These are phyloP conservation scores for Helicostylum pulchrum DNA, from an alignment of 192 early-diverging fungal species.

Conservation along the genomic window DNA sequence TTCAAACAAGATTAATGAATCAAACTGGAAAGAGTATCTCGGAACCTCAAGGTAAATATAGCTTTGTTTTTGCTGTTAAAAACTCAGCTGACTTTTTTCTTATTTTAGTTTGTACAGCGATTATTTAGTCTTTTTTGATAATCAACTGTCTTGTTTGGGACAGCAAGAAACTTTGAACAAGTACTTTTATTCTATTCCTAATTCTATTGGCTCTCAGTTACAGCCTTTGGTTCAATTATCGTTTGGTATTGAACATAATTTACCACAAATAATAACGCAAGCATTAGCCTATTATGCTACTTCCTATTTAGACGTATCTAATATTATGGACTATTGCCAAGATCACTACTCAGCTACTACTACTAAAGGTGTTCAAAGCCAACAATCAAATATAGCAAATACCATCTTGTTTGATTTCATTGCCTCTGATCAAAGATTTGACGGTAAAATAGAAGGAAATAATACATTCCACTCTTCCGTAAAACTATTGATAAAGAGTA, in stretches of 20 bases:
- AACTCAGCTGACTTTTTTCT: constrained; percentile 1
- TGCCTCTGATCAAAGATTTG: constrained; percentile 17
- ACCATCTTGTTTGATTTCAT: constrained; percentile 10
- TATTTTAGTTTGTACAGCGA: constrained; percentile 12
- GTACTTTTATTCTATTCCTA: constrained; percentile 19
- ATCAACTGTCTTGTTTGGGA: constrained; percentile 8
- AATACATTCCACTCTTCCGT: constrained; percentile 18
- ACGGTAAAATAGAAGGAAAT: constrained; percentile 23
- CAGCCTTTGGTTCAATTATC: constrained; percentile 21
- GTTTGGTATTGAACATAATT: not conserved
- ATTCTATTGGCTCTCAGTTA: constrained; percentile 21
- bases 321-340: not conserved
- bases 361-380: not conserved
- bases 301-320: not conserved
- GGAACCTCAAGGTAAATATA: constrained; percentile 18
- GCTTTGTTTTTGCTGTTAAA: not conserved
- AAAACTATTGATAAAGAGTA: constrained; percentile 20
- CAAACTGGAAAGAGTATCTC: constrained; percentile 25
- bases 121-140: constrained; percentile 27
- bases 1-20: not conserved
- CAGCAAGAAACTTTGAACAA: not conserved
- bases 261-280: not conserved
- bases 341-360: too few relatives aligned
- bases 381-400: not conserved
- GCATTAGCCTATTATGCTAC: not conserved